phyloP scores from a whole-genome alignment of 1,139 yeast species.

The Pichia sp. region DNA sequence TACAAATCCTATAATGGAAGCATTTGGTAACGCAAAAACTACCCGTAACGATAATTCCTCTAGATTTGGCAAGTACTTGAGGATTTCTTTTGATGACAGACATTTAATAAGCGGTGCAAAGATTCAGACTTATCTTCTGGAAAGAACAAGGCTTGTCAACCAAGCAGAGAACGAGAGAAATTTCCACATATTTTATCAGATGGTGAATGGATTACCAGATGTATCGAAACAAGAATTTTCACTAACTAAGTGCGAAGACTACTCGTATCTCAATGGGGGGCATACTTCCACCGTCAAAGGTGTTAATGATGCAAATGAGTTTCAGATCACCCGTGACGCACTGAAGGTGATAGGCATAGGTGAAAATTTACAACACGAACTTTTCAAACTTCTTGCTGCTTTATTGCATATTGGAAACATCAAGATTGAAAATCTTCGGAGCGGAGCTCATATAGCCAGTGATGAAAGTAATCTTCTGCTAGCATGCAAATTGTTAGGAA shows the following conservation, averaged over 20 bases:
- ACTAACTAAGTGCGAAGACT: slow-evolving; percentile 62
- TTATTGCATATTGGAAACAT: slow-evolving; percentile 90
- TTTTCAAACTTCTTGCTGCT: slow-evolving; percentile 86
- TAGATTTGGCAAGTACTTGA: slow-evolving; percentile 92
- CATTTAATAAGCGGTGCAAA: slow-evolving; percentile 91
- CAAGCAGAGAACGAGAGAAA: slow-evolving; percentile 90
- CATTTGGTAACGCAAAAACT: slow-evolving; percentile 97
- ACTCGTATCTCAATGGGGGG: slow-evolving; percentile 83
- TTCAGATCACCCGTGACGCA: slow-evolving; percentile 66
- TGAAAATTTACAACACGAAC: slow-evolving; percentile 50
- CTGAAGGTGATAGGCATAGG: slow-evolving; percentile 70
- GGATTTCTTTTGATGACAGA: slow-evolving; percentile 69
- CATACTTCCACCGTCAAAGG: slow-evolving; percentile 65
- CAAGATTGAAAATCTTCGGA: slow-evolving; percentile 76
- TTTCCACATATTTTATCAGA: slow-evolving; percentile 91
- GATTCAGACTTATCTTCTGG: slow-evolving; percentile 84
- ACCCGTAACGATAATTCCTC: slow-evolving; percentile 96
- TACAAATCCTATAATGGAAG: slow-evolving; percentile 97
- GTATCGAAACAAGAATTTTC: slow-evolving; percentile 53
- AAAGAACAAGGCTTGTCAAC: slow-evolving; percentile 88
- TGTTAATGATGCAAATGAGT: slow-evolving; percentile 77
- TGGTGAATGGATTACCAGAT: slow-evolving; percentile 66
- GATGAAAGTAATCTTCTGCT: slow-evolving; percentile 79
- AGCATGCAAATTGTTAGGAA: slow-evolving; percentile 80
- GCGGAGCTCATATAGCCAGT: slow-evolving; percentile 69